Base-by-base conservation (phyloP, 140 eudicot genomes). In the Flaveria floridana region DNA sequence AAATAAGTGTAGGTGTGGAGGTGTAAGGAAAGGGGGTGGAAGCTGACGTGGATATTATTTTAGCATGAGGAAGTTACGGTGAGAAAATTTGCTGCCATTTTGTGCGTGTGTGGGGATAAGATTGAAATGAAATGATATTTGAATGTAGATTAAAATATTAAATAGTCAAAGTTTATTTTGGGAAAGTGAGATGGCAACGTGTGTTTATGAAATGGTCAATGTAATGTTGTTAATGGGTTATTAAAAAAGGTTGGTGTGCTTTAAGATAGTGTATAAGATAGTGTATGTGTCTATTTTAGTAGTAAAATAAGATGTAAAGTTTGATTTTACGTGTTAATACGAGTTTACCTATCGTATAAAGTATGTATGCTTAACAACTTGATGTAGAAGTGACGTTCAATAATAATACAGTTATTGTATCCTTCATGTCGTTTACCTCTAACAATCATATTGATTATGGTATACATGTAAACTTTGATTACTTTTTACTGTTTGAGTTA, bases 181-280 rank as follows among this genome's bases (percentile, higher is more conserved):
- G 61, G 81, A 57, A 77, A 68, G 75, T 67, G 61, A 50, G 51
- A 10, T 68, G 79, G 39, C 25, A 42, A n/a, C 34, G 46, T 62
- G 57, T 79, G 62, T 62, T 11, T 78, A 7, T 64, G 78, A 78
- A 78, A 78, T 63, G 68, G 82, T 78, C 78, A 63, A 63, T 28
- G 23, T 63, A 63, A 6, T 15, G 11, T 63, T 63, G 66, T 26
- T 59, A 1, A 12, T 25, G n/a, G 2, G 4, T 23, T 10, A 11
- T 2, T 14, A 12, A 50, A 50, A 50, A 42, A 42, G 48, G 13
- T 42, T 44, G 12, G 2, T 44, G 50, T 44, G 50, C 11, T 10
- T 42, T 1, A 44, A 44, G 12, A 10, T 44, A 1, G 14, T 9
- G 14, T 44, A 44, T 44, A 21, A 44, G 12, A 10, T 44, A 1